Base-by-base conservation (phyloP, 2,329 filamentous ascomycete species). In the Aureobasidium sp. region DNA sequence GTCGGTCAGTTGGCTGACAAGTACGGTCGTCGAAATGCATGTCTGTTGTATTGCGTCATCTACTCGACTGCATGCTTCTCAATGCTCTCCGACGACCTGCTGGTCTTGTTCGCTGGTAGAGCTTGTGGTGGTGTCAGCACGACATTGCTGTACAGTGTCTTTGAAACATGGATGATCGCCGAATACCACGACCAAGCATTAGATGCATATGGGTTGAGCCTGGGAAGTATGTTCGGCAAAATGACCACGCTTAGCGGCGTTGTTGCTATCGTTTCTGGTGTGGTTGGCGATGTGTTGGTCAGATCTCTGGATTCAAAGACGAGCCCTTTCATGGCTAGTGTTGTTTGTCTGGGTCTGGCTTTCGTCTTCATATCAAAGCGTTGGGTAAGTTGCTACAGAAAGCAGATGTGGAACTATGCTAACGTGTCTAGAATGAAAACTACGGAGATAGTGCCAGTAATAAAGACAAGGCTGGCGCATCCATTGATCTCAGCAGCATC, bases 121-220 rank as follows among this genome's bases (percentile, higher is more conserved):
- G 68, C 80, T 0, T 74, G 84, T 4, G 81, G 80, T 23, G 83
- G 83, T 0, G 62, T 84, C 47, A 78, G 77, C 29, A 81, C 81
- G 35, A 83, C 80, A 27, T 69, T 85, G 42, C 74, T 85, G 31
- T 84, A 81, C 72, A 82, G 77, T 45, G 79, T 78, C 5, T 84
- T 84, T 64, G 82, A 85, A 68, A 81, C 79, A 65, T 85, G 82
- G 82, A 81, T 85, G 74, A 78, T 85, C 29, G 77, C 79, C 49
- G 81, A 85, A 65, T 84, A 78, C 65, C 78, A 81, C 51, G 71
- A 74, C 43, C 70, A 77, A 43, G 74, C 74, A 13, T 64, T 81
- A 8, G 73, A 75, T 29, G 69, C 77, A n/a, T 70, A 69, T 15
- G 73, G 74, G 9, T 69, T 73, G 8, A 75, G 75, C 42, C 72